Base-by-base conservation (phyloP, 2,329 filamentous ascomycete genomes). In the Keithomyces neogunnii region DNA sequence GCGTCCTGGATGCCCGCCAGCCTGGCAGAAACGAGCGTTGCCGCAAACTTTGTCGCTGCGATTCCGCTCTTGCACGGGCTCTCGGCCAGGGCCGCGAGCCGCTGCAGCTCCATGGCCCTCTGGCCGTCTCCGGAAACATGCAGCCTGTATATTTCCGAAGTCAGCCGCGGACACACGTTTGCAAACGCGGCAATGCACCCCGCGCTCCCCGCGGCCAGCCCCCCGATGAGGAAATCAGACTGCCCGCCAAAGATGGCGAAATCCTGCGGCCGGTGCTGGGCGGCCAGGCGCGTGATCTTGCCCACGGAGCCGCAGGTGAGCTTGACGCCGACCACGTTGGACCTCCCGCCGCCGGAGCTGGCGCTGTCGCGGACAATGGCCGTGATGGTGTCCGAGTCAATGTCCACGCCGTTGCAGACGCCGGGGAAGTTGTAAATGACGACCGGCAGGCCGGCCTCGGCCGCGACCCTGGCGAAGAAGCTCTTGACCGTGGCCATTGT, bases 371-470 rank as follows among this genome's bases (percentile, higher is more conserved):
- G 49, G 2, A 55, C 61, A 10, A 65, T 59, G 26, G 53, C 53
- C 6, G 51, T 69, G 56, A 88, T 81, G 59, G 80, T 76, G 55
- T 86, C 83, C 0, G 81, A 86, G 61, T 82, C 80, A 44, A 88
- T 72, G 59, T 88, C 85, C 8, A 88, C 71, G 4, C 85, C 85
- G 10, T 82, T 77, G 29, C 77, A 81, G 3, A 85, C 83, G 4
- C 74, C 81, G 2, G 85, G 85, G 70, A 84, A 88, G 67, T 88
- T 88, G 73, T 88, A 88, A 52, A 89, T 81, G 40, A 88, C 67
- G 29, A 88, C 71, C 0, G 85, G 84, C 1, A 88, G 62, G 0
- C 78, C 75, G 19, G 76, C 81, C 2, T 74, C 74, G 47, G 76
- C 72, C 2, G 85, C 85, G 3, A 86, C 66, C 54, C 64, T 60